phyloP scores from a whole-genome alignment of 768 basidiomycete genomes.

The Cystofilobasidium ferigula region DNA sequence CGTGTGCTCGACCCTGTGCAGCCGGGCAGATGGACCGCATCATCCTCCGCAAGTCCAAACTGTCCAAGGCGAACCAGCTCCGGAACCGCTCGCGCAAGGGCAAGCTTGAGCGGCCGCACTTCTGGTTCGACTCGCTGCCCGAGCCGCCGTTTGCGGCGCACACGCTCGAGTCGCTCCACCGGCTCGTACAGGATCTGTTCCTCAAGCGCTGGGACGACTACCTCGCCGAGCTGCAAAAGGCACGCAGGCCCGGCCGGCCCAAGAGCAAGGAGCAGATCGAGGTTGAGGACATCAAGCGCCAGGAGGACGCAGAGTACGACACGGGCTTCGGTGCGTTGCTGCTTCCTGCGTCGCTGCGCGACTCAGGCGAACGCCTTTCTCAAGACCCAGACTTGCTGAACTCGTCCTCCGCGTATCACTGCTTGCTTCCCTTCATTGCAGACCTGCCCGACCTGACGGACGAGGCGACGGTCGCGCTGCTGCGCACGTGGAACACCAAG shows the following conservation, averaged over 20 bases:
- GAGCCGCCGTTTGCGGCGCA: conserved; percentile 31
- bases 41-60: conserved; percentile 35
- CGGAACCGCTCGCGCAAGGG: conserved; percentile 26
- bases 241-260: conserved; percentile 35
- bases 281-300: conserved; percentile 33
- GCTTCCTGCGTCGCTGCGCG: neutral
- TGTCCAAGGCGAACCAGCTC: conserved; percentile 31
- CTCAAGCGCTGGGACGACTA: conserved; percentile 34
- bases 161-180: conserved; percentile 31
- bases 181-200: conserved; percentile 34
- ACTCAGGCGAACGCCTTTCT: neutral
- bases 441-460: conserved; percentile 38
- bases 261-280: conserved; percentile 35
- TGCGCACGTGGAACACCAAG: conserved; percentile 33
- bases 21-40: conserved; percentile 38
- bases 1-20: neutral
- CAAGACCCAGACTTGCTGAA: neutral
- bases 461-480: conserved; percentile 31
- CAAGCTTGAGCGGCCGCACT: conserved; percentile 34
- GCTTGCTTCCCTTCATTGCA: conserved; percentile 7
- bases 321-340: conserved; percentile 36
- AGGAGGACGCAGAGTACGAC: conserved; percentile 34
- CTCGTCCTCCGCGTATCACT: neutral
- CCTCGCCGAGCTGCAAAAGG: conserved; percentile 31
- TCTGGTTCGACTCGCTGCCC: conserved; percentile 36